A percentile compares a stretch with the other conserved stretches of the same genome.
Conservation (phyloP, 208 protist species). For the Balamuthia mandrillaris region DNA sequence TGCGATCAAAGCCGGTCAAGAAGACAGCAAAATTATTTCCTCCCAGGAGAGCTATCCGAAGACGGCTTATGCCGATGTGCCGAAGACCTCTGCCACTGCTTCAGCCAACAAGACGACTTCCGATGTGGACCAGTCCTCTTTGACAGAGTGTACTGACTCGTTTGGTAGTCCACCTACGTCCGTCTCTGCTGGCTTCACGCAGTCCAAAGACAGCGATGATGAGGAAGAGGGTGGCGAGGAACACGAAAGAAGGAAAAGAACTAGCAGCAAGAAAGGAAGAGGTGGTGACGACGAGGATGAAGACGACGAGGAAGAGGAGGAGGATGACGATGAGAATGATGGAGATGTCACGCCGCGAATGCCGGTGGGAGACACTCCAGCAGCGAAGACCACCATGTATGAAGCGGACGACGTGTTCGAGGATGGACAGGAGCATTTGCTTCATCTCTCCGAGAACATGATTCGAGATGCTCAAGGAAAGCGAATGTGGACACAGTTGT, state of each 20-base stretch:
- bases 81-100: no score
- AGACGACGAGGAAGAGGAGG: not conserved
- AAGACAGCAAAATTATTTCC: no score
- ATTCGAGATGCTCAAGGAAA: conserved; percentile 17
- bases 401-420: not conserved
- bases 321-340: not conserved
- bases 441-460: conserved; percentile 18
- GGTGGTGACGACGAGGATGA: not conserved
- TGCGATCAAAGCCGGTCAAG: no score
- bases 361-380: not conserved
- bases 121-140: not conserved
- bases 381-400: not conserved
- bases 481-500: conserved; percentile 1
- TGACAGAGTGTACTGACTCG: no score
- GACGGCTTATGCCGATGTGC: no score
- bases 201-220: not conserved
- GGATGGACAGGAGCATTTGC: not conserved
- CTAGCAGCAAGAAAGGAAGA: not conserved
- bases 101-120: not conserved
- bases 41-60: no score
- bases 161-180: no score
- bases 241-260: not conserved
- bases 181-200: no score
- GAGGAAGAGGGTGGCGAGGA: not conserved
- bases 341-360: not conserved